Conservation (phyloP, 192 early-diverging fungal genomes). For the Backusella liffmaniae region DNA sequence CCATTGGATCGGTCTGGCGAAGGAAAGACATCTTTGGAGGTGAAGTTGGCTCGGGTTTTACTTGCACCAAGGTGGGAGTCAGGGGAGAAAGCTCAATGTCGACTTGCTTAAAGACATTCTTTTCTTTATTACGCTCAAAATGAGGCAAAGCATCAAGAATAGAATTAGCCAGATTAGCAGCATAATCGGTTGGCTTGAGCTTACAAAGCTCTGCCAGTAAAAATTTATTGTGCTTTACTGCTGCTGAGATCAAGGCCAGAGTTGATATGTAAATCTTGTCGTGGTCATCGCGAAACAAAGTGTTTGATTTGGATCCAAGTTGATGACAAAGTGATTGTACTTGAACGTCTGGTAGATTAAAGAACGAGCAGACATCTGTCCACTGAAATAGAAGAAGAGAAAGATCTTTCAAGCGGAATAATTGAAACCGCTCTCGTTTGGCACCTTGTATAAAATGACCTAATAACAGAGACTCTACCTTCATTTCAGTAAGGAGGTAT, state of each 20-base stretch:
- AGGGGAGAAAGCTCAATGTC: not conserved
- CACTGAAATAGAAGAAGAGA: constrained; percentile 3
- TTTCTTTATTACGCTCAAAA: not conserved
- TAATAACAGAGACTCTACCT: constrained; percentile 11
- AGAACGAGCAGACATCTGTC: not conserved
- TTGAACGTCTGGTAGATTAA: constrained; percentile 5
- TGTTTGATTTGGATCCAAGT: not conserved
- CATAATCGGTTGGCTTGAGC: constrained; percentile 5
- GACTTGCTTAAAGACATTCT: not conserved
- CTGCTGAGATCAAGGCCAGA: not conserved
- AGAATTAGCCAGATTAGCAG: constrained; percentile 8
- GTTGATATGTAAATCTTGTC: not conserved
- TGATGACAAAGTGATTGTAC: not conserved
- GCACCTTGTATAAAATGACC: not conserved
- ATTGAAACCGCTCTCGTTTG: not conserved
- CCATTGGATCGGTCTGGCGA: constrained; percentile 21
- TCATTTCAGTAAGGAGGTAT: not conserved
- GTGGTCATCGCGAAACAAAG: not conserved
- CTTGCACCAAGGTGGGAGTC: not conserved
- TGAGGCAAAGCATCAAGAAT: not conserved
- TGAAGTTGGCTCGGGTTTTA: constrained; percentile 26
- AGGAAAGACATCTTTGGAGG: constrained; percentile 13
- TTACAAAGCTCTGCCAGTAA: constrained; percentile 15
- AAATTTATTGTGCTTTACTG: constrained; percentile 14
- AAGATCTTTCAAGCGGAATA: not conserved